These are phyloP conservation scores for Lentinus brumalis DNA, from an alignment of 768 basidiomycete species.

Conservation along the genomic window DNA sequence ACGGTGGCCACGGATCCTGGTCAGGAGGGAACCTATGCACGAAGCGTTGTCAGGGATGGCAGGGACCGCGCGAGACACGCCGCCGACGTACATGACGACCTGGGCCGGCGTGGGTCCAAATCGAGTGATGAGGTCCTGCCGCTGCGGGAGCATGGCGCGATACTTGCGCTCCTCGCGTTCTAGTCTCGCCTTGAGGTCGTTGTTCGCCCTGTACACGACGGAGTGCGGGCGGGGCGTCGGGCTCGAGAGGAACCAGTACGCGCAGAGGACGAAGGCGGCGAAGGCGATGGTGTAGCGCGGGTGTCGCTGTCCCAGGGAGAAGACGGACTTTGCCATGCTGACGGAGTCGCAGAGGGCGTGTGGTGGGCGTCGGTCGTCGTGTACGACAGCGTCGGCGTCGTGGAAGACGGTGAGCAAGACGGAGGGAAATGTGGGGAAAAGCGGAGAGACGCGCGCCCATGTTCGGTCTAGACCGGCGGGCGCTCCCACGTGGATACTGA, in stretches of 20 bases:
- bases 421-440: too few relatives aligned
- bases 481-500: too few relatives aligned
- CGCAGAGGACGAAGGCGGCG: constrained; percentile 22
- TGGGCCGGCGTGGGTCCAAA: constrained; percentile 33
- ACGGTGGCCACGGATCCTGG: constrained; percentile 32
- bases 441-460: too few relatives aligned
- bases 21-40: constrained; percentile 33
- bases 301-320: constrained; percentile 28
- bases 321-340: constrained; percentile 12
- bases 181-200: constrained; percentile 21
- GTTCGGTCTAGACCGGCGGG: too few relatives aligned
- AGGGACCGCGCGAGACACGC: background rate
- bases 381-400: too few relatives aligned
- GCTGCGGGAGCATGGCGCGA: constrained; percentile 26
- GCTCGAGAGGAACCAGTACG: constrained; percentile 23
- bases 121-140: constrained; percentile 32
- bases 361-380: too few relatives aligned
- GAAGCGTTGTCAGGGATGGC: too few relatives aligned
- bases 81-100: constrained; percentile 28
- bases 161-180: constrained; percentile 28
- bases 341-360: background rate
- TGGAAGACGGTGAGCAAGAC: too few relatives aligned
- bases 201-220: constrained; percentile 13
- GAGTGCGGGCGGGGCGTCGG: constrained; percentile 10
- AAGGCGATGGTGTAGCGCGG: constrained; percentile 27